Conservation (phyloP, 495 filamentous ascomycete genomes). For the Extremus antarcticus region DNA sequence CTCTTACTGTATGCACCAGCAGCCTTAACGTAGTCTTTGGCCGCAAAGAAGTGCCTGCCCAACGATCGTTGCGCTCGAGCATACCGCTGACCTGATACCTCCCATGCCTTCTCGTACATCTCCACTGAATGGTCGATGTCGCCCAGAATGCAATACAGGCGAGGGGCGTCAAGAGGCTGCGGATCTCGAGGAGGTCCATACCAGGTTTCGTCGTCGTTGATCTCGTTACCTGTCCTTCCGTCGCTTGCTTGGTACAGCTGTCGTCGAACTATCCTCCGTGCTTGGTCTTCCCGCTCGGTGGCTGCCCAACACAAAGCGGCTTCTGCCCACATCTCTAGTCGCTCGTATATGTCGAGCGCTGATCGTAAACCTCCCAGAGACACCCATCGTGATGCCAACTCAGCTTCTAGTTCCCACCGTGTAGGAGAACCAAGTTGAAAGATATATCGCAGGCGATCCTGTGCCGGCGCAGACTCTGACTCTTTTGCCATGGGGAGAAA, state of each 20-base stretch:
- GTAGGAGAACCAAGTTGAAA: conserved; percentile 73
- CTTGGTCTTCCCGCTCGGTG: conserved; percentile 76
- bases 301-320: conserved; percentile 79
- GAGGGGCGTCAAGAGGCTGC: conserved; percentile 69
- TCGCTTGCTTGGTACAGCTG: conserved; percentile 60
- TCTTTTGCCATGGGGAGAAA: conserved; percentile 74
- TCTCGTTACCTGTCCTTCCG: conserved; percentile 36
- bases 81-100: conserved; percentile 67
- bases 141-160: conserved; percentile 86
- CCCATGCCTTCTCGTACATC: conserved; percentile 82
- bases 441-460: conserved; percentile 69
- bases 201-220: conserved; percentile 37
- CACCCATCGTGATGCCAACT: conserved; percentile 85
- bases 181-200: conserved; percentile 48
- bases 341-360: conserved; percentile 91
- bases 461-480: conserved; percentile 63
- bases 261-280: conserved; percentile 57
- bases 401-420: conserved; percentile 86
- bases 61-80: conserved; percentile 80
- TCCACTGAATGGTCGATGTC: conserved; percentile 66
- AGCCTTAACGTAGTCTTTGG: conserved; percentile 55
- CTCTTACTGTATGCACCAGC: conserved; percentile 67
- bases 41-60: conserved; percentile 60
- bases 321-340: conserved; percentile 91
- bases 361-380: conserved; percentile 75